Percentiles rank a stretch among this genome's conserved stretches.
Conservation (phyloP, 2,329 filamentous ascomycete species). For the Aureobasidium sp. region DNA sequence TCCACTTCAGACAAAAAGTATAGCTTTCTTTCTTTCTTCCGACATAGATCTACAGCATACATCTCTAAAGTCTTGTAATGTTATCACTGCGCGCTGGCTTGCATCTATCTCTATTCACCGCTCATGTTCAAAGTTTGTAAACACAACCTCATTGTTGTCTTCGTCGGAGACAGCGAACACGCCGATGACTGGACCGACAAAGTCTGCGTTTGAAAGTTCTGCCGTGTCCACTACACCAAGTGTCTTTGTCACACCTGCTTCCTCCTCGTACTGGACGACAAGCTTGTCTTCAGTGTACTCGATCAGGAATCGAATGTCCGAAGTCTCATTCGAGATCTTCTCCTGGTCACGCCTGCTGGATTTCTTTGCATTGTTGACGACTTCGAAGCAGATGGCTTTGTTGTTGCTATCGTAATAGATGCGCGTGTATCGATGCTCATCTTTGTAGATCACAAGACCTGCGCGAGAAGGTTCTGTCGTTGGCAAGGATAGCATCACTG, state of each 20-base stretch:
- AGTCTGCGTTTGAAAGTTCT: slow-evolving; percentile 6
- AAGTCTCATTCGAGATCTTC: background rate
- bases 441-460: slow-evolving; percentile 3
- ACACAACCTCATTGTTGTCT: background rate
- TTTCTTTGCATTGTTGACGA: slow-evolving; percentile 3
- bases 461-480: background rate
- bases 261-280: background rate
- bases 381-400: background rate
- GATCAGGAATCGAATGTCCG: background rate
- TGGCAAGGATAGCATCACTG: background rate
- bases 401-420: background rate
- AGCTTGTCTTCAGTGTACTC: background rate
- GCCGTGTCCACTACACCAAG: background rate
- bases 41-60: no score
- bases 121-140: background rate
- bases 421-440: background rate
- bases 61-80: background rate
- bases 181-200: background rate
- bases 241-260: background rate
- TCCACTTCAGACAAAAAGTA: slow-evolving; percentile 23
- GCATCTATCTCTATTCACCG: background rate
- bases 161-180: background rate
- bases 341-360: background rate
- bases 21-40: slow-evolving; percentile 8
- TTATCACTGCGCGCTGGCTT: background rate